phyloP scores from a whole-genome alignment of 2,329 filamentous ascomycete species.

The Aplosporella prunicola region DNA sequence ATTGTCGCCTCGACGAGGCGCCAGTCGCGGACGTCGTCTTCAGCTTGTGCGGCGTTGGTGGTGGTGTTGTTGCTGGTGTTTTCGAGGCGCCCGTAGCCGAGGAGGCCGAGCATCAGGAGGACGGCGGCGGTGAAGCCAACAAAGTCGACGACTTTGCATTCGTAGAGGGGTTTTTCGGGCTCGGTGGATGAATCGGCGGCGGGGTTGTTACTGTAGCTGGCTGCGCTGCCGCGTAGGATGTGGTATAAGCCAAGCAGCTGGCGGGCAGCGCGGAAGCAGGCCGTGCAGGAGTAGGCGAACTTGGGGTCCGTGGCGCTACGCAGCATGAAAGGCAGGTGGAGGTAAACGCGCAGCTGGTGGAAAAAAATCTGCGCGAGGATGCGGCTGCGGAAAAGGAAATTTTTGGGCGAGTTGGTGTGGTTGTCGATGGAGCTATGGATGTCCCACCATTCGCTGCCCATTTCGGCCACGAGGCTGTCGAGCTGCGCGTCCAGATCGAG shows the following conservation, averaged over 20 bases:
- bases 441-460: conserved; percentile 32
- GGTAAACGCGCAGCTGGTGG: conserved; percentile 36
- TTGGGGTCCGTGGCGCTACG: conserved; percentile 24
- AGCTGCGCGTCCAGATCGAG: conserved; percentile 36
- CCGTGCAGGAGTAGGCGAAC: conserved; percentile 30
- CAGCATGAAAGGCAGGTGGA: conserved; percentile 39
- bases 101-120: conserved; percentile 34
- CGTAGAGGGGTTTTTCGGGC: conserved; percentile 28
- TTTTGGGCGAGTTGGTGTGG: conserved; percentile 25
- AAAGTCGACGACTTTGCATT: conserved; percentile 40
- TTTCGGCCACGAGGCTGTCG: conserved; percentile 27
- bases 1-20: conserved; percentile 31
- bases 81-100: conserved; percentile 26
- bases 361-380: conserved; percentile 35
- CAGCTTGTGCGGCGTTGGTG: not conserved
- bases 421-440: conserved; percentile 20
- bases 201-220: too few relatives aligned
- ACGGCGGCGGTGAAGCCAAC: conserved; percentile 38
- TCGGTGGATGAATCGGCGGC: too few relatives aligned
- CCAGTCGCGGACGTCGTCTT: conserved; percentile 26
- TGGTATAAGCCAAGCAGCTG: conserved; percentile 33
- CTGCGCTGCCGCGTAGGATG: conserved; percentile 26
- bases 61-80: conserved; percentile 4
- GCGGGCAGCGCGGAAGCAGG: conserved; percentile 33
- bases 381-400: conserved; percentile 21